phyloP scores from a whole-genome alignment of 78 protist genomes.

The Dictyostelium firmibasis region DNA sequence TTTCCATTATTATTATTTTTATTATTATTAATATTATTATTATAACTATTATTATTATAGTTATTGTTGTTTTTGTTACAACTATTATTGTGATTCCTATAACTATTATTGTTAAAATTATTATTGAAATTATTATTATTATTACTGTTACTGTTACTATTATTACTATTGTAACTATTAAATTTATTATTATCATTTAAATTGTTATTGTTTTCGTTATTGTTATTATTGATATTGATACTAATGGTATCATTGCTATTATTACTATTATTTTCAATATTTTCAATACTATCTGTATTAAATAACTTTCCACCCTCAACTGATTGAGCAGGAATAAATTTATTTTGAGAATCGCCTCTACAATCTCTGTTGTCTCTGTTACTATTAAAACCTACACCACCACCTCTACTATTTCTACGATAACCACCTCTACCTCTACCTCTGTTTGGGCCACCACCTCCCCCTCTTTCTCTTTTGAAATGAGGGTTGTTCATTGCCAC shows the following conservation, averaged over 20 bases:
- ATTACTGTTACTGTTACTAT: background rate
- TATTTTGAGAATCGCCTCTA: background rate
- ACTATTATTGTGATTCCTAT: too few relatives aligned
- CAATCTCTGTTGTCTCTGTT: background rate
- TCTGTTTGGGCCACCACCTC: background rate
- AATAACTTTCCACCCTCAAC: background rate
- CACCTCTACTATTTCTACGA: background rate
- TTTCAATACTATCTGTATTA: background rate
- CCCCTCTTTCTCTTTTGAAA: background rate
- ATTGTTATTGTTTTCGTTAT: background rate
- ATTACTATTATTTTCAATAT: background rate
- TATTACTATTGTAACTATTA: too few relatives aligned
- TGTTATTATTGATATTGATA: background rate
- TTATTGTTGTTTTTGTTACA: background rate
- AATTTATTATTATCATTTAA: background rate
- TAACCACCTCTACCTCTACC: constrained; percentile 30
- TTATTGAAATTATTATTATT: too few relatives aligned
- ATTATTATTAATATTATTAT: too few relatives aligned
- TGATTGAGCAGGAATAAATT: background rate
- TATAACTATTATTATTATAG: background rate
- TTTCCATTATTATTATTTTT: too few relatives aligned
- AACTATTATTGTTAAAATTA: too few relatives aligned
- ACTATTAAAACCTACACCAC: background rate
- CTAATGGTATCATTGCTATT: background rate
- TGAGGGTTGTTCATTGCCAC: constrained; percentile 75